phyloP scores from a whole-genome alignment of 2,329 filamentous ascomycete species.

The Mariannaea sp. region DNA sequence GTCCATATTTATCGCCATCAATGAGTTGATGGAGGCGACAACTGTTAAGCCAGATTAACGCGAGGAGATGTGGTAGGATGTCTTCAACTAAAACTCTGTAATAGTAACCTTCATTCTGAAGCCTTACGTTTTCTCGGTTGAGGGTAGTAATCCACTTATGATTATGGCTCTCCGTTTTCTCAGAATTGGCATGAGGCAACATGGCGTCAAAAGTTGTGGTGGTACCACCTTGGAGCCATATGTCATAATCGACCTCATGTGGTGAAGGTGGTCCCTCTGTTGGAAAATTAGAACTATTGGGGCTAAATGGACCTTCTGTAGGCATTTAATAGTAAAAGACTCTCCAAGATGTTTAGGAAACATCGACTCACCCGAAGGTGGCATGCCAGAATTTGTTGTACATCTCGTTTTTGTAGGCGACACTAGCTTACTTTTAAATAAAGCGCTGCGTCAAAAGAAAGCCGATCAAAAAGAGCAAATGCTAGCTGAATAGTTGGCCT shows the following conservation, averaged over 20 bases:
- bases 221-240: not conserved
- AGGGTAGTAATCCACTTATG: not conserved
- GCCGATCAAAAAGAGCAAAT: too few species aligned
- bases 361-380: too few species aligned
- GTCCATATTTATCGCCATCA: not conserved
- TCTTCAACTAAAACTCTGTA: not conserved
- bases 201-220: not conserved
- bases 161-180: not conserved
- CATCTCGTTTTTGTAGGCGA: too few species aligned
- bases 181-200: not conserved
- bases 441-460: too few species aligned
- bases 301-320: too few species aligned
- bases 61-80: not conserved
- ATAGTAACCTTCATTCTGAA: not conserved
- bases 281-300: too few species aligned
- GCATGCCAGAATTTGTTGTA: too few species aligned
- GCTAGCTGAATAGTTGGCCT: too few species aligned
- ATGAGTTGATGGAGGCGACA: not conserved
- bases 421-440: too few species aligned
- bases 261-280: not conserved
- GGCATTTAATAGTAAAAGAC: too few species aligned
- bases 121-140: not conserved
- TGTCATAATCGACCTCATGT: not conserved
- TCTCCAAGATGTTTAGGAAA: too few species aligned
- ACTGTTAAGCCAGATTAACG: not conserved